phyloP scores from a whole-genome alignment of 2,329 filamentous ascomycete genomes.

The Pseudocercospora pini-densiflorae region DNA sequence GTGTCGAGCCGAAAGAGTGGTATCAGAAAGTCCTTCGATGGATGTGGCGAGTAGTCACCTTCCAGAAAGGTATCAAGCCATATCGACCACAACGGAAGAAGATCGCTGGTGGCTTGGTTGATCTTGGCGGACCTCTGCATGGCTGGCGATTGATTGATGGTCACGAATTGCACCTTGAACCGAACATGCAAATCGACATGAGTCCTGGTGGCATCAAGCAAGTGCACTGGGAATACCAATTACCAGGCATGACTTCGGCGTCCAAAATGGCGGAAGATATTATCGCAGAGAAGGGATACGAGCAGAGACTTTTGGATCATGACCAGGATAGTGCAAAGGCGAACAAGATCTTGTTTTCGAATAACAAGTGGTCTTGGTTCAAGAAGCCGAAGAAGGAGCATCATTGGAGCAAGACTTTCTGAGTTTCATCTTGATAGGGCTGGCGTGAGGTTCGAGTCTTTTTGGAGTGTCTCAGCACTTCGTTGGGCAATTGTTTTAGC shows the following conservation, averaged over 20 bases:
- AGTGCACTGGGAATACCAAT: conserved; percentile 35
- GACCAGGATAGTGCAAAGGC: conserved; percentile 22
- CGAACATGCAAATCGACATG: conserved; percentile 33
- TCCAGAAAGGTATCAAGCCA: conserved; percentile 16
- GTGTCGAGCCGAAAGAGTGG: conserved; percentile 35
- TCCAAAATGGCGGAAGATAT: conserved; percentile 33
- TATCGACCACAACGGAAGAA: conserved; percentile 33
- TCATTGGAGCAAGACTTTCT: conserved; percentile 28
- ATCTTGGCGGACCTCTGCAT: conserved; percentile 33
- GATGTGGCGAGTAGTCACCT: conserved; percentile 29
- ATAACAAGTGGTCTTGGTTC: conserved; percentile 27
- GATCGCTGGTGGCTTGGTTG: conserved; percentile 18
- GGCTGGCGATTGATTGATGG: conserved; percentile 41
- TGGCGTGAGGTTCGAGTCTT: too few relatives aligned
- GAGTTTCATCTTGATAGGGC: not conserved
- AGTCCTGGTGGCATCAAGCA: conserved; percentile 25
- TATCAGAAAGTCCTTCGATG: conserved; percentile 22
- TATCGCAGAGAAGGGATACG: conserved; percentile 29
- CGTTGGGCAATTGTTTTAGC: too few relatives aligned
- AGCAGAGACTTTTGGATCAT: conserved; percentile 26
- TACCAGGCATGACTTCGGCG: conserved; percentile 15
- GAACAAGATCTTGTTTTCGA: conserved; percentile 26
- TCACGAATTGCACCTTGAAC: conserved; percentile 27
- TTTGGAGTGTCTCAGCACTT: too few relatives aligned
- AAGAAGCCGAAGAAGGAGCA: conserved; percentile 24